Evolutionary conservation across 2,329 filamentous ascomycete genomes (phyloP), one percentile per base, ranked within the genome.

Genomic region (Pyricularia sp.): DNA sequence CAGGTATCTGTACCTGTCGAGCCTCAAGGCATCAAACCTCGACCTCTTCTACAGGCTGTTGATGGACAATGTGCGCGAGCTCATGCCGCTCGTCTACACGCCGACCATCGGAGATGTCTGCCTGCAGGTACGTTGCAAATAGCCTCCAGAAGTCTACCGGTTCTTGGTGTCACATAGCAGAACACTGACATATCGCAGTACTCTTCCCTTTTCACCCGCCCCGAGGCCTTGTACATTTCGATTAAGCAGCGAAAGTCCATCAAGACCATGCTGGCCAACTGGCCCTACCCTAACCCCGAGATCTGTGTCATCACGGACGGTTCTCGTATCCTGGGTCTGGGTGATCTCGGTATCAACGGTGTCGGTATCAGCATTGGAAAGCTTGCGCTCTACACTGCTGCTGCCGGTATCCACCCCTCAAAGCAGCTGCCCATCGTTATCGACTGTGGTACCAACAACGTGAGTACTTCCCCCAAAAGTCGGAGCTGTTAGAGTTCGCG

Each of bases 311-410:
- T 99, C 74, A 98, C 95, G 20, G 95, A 99, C 78, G 95, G 95
- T 71, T 97, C 94, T 66, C 91, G 95, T 73, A 97, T 89, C 79
- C 89, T 94, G 70, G 94, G 95, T 76, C 88, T 99, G 55, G 95
- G 95, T 74, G 95, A 99, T 80, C 87, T 98, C 69, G 95, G 95
- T 74, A 90, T 99, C 73, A 97, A 97, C 80, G 95, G 95, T 76
- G 97, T 98, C 84, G 95, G 95, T 73, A 99, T 99, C 80, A 93
- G 89, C 87, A 88, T 99, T 74, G 95, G 95, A 77, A 99, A 99
- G 84, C 86, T 98, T 71, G 89, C 94, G 72, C 87, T 99, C 68
- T 99, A 99, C 85, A 97, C 93, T 70, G 93, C 91, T 64, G 97
- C 94, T 76, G 95, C 95, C 69, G 95, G 95, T 77, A 97, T 98